Base-by-base conservation (phyloP, 208 protist species). In the Kentomonas sorsogonicus region DNA sequence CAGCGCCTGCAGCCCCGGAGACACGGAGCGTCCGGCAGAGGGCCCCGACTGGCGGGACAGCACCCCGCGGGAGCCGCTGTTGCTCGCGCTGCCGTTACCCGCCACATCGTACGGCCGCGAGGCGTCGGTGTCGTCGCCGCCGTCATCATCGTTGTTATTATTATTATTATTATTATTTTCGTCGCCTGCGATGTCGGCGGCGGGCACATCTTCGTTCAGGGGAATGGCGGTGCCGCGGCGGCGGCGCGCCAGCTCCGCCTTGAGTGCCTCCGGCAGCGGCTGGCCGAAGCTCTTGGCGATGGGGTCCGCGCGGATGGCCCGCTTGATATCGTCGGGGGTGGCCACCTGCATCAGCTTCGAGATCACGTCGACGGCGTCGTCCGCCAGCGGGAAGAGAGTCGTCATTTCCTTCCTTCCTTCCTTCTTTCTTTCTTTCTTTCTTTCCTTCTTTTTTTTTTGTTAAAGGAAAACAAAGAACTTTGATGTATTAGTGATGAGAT, bases 311-410 rank as follows among this genome's bases (percentile, higher is more conserved):
- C 20, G 3, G 18, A 93, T 52, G 2, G 86, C 86, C 11, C 66
- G 70, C 16, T 69, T 74, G n/a, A 93, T 67, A 36, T 79, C 53
- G n/a, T 73, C 29, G 30, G 60, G 62, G 1, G 81, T 78, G 43
- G 72, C 70, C 16, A 66, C 71, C 52, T 74, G 59, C 51, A 74
- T 79, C 36, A 93, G 76, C 22, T 66, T 46, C 29, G 73, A 57
- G 40, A 88, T 64, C 30, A 81, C 77, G 30, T 77, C 36, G 40
- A 89, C 46, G 5, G 88, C 86, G 20, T 89, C 79, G 46, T 88
- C 72, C 9, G 53, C 55, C 48, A 78, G 78, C 11, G 62, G 64
- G 4, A 63, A 40, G 25, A 27, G 34, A 0, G 9, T 50, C 25
- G 15, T 5, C 25, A 18, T 6, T 45, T 2, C 7, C 16, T 33